phyloP scores from a whole-genome alignment of 805 yeast genomes.

The Kazachstania kunashirensis region DNA sequence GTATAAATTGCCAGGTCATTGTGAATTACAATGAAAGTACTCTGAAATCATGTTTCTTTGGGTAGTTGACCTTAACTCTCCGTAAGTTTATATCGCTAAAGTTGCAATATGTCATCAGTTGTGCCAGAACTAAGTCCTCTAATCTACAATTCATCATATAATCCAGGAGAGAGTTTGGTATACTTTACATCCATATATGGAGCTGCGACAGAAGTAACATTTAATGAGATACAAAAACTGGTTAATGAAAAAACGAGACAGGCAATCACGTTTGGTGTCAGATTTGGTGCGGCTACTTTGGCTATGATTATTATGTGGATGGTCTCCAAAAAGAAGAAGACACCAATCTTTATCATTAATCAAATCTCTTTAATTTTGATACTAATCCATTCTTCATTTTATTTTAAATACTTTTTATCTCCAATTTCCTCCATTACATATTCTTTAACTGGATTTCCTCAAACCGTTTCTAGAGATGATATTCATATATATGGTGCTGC shows the following conservation, averaged over 20 bases:
- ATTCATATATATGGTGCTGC: constrained; percentile 50
- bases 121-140: constrained; percentile 9
- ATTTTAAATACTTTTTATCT: constrained; percentile 44
- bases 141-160: constrained; percentile 17
- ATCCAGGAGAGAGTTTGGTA: constrained; percentile 23
- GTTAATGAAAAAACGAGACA: constrained; percentile 29
- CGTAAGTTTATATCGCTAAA: no score
- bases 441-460: constrained; percentile 39
- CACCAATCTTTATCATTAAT: constrained; percentile 71
- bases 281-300: constrained; percentile 46
- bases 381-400: constrained; percentile 52
- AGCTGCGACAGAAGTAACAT: constrained; percentile 26
- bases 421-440: constrained; percentile 42
- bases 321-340: constrained; percentile 41
- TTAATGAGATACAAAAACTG: constrained; percentile 35
- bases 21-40: no score
- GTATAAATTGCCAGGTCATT: no score
- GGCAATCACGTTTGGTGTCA: constrained; percentile 44
- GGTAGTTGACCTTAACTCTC: no score
- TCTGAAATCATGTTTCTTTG: no score
- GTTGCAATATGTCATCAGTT: constrained; percentile 2
- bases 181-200: constrained; percentile 39
- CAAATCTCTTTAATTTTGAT: constrained; percentile 47
- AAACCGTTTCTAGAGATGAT: constrained; percentile 30
- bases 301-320: constrained; percentile 40